Base-by-base conservation (phyloP, 164 flowering plant genomes). In the Vitis cinerea region DNA sequence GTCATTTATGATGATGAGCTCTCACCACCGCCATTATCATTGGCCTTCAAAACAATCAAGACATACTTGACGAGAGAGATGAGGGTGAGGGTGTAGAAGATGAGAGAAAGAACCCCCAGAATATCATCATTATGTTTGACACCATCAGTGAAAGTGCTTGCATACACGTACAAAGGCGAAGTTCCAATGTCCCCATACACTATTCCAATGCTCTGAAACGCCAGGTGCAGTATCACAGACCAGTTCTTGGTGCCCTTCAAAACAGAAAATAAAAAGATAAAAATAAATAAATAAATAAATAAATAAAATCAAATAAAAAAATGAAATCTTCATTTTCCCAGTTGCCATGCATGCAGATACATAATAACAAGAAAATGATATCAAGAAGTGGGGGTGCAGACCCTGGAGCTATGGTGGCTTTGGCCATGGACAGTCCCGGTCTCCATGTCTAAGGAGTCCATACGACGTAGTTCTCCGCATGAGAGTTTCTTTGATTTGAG, bases 371-470 rank as follows among this genome's bases (percentile, higher is more conserved):
- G 27, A 23, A 23, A 23, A 23, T 23, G 54, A 51, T 51, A 51
- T 51, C 59, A 8, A 30, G 27, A 23, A 23, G 27, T 19, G 27
- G 27, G 27, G 27, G 27, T 23, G 27, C 27, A 23, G 27, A 23
- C 27, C 75, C 75, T 78, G 67, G 76, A 54, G 66, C 65, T 64
- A 37, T 61, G 74, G 60, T 50, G 68, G 3, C 55, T 75, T 47
- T 55, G 71, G 57, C 71, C 76, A 11, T n/a, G 50, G 30, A 78
- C 30, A 6, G 60, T 64, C 54, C 72, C 61, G 50, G 85, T 78
- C 68, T 85, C 88, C 9, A 78, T 16, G 66, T 83, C 86, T 27
- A 82, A 64, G 11, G 86, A 82, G 62, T 85, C 86, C 48, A 37
- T 27, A 5, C 84, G 67, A 7, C 76, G 74, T 11, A 85, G 60